Conservation (phyloP, 345 rosid genomes). For the Abelmoschus esculentus region DNA sequence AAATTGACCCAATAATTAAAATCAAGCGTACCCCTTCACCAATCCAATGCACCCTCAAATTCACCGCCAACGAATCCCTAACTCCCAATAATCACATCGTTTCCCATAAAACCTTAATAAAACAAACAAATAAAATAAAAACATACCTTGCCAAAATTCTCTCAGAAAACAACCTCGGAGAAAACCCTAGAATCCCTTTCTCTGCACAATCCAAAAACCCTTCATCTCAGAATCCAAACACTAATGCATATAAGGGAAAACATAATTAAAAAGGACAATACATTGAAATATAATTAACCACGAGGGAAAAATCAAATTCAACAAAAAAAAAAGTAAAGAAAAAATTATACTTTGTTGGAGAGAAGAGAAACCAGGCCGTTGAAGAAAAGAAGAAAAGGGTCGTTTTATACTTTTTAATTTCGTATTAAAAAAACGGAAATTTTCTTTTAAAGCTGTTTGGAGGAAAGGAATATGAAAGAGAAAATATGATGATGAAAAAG, state of each 20-base stretch:
- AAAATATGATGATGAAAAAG: neutral
- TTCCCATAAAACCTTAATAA: neutral
- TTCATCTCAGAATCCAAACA: constrained; percentile 11
- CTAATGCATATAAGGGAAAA: constrained; percentile 25
- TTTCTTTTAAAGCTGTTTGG: constrained; percentile 12
- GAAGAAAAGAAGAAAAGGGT: constrained; percentile 3
- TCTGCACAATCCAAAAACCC: constrained; percentile 22
- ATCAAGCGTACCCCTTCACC: constrained; percentile 16
- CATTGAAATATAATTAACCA: neutral
- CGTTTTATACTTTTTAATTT: neutral
- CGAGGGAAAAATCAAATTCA: neutral
- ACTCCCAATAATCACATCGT: constrained; percentile 1
- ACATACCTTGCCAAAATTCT: constrained; percentile 10
- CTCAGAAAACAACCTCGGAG: neutral
- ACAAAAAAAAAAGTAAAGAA: neutral
- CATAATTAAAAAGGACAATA: neutral
- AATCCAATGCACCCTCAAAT: constrained; percentile 27
- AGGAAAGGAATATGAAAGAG: neutral
- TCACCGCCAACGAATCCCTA: constrained; percentile 25
- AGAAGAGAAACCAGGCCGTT: constrained; percentile 16
- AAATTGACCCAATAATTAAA: constrained; percentile 1
- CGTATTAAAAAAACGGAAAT: neutral
- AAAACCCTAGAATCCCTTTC: constrained; percentile 35
- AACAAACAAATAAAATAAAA: constrained; percentile 5
- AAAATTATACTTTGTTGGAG: constrained; percentile 9